A percentile compares a stretch with the other conserved stretches of the same genome.
Evolutionary conservation across 306 rosid species (phyloP).

Genomic region (Dalbergia cultrata): DNA sequence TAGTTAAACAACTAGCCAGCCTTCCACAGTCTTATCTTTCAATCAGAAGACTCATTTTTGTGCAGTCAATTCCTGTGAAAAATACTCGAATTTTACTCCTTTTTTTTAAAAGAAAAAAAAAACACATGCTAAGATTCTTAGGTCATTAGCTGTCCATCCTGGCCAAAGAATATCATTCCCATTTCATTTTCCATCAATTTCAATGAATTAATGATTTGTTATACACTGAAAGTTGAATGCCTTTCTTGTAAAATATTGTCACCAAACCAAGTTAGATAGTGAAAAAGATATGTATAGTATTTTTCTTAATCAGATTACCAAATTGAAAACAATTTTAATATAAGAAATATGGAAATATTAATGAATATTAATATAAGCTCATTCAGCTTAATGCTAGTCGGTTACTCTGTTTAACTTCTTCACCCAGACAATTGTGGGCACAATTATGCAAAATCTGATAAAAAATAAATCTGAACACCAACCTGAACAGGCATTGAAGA

Average conservation of each 20-base stretch:
- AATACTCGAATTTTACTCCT: neutral
- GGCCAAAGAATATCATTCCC: neutral
- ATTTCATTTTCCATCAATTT: neutral
- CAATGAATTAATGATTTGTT: slow-evolving; percentile 3
- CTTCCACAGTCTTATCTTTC: slow-evolving; percentile 19
- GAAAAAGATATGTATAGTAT: neutral
- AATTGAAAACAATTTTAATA: neutral
- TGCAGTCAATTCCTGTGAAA: slow-evolving; percentile 11
- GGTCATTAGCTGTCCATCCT: neutral
- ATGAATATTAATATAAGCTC: slow-evolving; percentile 18
- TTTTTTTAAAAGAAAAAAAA: no score
- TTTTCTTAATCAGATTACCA: neutral
- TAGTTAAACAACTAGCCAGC: neutral
- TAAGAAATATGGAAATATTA: neutral
- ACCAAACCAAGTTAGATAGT: neutral
- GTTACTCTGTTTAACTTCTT: slow-evolving; percentile 8
- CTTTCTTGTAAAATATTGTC: slow-evolving; percentile 10
- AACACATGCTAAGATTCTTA: neutral
- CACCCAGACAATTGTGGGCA: slow-evolving; percentile 9
- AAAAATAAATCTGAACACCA: slow-evolving; percentile 32
- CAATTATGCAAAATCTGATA: slow-evolving; percentile 26
- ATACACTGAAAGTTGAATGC: neutral
- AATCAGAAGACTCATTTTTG: slow-evolving; percentile 14
- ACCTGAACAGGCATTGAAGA: slow-evolving; percentile 95
- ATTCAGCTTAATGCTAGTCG: slow-evolving; percentile 29